phyloP scores from a whole-genome alignment of 208 protist genomes.

The Leptomonas pyrrhocoris region DNA sequence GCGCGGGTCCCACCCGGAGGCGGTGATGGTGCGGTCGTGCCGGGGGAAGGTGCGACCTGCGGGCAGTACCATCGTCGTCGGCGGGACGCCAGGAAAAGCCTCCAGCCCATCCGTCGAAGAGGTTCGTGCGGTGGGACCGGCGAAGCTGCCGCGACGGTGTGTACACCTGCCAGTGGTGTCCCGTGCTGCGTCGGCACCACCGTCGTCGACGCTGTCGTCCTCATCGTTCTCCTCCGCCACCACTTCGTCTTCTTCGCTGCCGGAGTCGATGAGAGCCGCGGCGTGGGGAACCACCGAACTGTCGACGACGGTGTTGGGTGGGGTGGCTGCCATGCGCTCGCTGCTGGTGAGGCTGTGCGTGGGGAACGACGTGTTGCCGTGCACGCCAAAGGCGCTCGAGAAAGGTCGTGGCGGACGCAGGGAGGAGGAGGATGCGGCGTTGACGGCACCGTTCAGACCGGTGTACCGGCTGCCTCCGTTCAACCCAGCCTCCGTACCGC shows the following conservation, averaged over 20 bases:
- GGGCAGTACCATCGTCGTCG: constrained; percentile 17
- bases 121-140: neutral
- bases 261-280: constrained; percentile 3
- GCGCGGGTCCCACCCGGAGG: constrained; percentile 67
- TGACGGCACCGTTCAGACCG: neutral
- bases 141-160: neutral
- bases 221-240: constrained; percentile 10
- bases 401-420: constrained; percentile 15
- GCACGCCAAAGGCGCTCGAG: constrained; percentile 5
- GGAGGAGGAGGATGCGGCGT: constrained; percentile 8
- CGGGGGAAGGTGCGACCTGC: neutral
- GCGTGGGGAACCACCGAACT: neutral
- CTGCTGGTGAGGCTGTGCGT: constrained; percentile 17
- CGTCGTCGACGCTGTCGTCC: neutral
- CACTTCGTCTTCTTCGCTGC: constrained; percentile 13
- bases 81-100: neutral
- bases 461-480: neutral
- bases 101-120: constrained; percentile 16
- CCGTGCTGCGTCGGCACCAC: neutral
- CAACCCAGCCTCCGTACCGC: neutral
- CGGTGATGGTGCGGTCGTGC: constrained; percentile 35
- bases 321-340: constrained; percentile 20
- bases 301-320: constrained; percentile 14
- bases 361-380: constrained; percentile 15
- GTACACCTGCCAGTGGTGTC: neutral